phyloP scores from a whole-genome alignment of 306 rosid genomes.

The Vigna mungo region DNA sequence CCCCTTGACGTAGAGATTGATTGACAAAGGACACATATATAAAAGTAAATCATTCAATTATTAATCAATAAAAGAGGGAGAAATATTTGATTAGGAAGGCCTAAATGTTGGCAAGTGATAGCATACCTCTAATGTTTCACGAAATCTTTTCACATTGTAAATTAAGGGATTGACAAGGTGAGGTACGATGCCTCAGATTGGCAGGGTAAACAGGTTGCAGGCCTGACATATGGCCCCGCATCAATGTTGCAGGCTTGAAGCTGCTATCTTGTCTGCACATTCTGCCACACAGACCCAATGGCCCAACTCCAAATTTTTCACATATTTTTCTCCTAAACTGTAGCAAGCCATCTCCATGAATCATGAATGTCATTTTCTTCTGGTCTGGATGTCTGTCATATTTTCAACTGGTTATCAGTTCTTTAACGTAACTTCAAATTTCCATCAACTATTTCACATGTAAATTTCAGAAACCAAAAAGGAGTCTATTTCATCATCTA shows the following conservation, averaged over 20 bases:
- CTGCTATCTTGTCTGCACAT: constrained; percentile 43
- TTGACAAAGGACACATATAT: neutral
- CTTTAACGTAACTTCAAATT: neutral
- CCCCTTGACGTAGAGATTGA: constrained; percentile 5
- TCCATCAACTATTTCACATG: neutral
- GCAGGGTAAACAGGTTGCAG: constrained; percentile 44
- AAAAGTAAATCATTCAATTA: constrained; percentile 21
- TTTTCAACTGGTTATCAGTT: constrained; percentile 14
- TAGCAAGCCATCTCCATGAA: constrained; percentile 33
- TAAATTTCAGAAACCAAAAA: neutral
- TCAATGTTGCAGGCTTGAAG: constrained; percentile 40
- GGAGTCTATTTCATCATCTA: neutral
- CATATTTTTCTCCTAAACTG: constrained; percentile 19
- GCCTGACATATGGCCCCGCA: constrained; percentile 54
- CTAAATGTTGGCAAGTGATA: constrained; percentile 36
- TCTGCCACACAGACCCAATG: constrained; percentile 42
- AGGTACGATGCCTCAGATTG: constrained; percentile 24
- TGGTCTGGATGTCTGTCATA: neutral
- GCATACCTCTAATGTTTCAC: constrained; percentile 12
- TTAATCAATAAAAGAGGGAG: constrained; percentile 20
- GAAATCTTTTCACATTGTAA: constrained; percentile 9
- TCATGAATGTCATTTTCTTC: constrained; percentile 36
- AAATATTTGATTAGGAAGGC: constrained; percentile 30
- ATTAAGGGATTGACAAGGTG: constrained; percentile 38
- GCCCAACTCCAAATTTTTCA: constrained; percentile 35